Percentiles rank a stretch among this genome's conserved stretches.
Conservation (phyloP, 441 rosid species). For the Corymbia calophylla region DNA sequence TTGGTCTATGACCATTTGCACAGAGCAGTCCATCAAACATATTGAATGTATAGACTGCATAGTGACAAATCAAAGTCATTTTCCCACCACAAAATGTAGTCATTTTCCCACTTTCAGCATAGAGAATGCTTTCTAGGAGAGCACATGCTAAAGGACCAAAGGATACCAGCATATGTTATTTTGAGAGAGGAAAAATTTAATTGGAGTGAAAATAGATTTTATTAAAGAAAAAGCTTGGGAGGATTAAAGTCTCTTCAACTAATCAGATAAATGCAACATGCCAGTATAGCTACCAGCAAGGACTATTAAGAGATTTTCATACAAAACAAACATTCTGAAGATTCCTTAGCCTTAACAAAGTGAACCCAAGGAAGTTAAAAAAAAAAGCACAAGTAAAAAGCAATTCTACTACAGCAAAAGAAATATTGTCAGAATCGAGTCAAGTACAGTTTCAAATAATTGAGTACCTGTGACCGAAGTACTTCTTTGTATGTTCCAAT, state of each 20-base stretch:
- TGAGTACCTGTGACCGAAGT: conserved; percentile 90
- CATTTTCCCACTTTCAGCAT: not conserved
- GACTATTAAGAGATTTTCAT: not conserved
- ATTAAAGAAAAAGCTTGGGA: not conserved
- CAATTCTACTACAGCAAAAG: not conserved
- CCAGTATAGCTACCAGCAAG: not conserved
- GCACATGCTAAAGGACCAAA: not conserved
- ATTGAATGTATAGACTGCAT: not conserved
- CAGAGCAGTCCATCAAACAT: not conserved
- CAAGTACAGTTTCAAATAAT: not conserved
- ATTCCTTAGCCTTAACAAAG: not conserved
- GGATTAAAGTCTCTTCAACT: not conserved
- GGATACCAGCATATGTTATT: not conserved
- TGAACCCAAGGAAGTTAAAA: not conserved
- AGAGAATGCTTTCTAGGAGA: not conserved
- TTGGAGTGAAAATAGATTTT: not conserved
- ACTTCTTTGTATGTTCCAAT: conserved; percentile 99
- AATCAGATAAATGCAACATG: not conserved
- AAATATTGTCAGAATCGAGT: not conserved
- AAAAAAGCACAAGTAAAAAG: not conserved
- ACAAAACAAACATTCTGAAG: not conserved
- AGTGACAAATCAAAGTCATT: not conserved
- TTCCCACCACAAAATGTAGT: not conserved
- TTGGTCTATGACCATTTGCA: not conserved
- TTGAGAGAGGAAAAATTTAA: not conserved